Conservation (phyloP, 2,329 filamentous ascomycete genomes). For the Pestalotiopsis sp. region DNA sequence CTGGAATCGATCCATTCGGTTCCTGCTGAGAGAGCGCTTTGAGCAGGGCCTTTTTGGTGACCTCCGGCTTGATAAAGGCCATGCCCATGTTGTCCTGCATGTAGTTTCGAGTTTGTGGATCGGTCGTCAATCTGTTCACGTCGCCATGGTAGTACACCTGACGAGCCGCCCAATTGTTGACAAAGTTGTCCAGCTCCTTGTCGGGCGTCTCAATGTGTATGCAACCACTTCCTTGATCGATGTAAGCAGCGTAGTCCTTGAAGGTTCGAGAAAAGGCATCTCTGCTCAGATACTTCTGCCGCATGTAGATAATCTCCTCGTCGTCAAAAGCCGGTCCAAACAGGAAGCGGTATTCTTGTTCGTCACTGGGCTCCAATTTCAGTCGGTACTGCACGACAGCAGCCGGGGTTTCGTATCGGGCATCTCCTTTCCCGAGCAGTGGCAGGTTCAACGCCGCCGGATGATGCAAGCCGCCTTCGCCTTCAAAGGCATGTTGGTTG, state of each 20-base stretch:
- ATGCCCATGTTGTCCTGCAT: slow-evolving; percentile 65
- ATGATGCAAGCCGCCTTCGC: slow-evolving; percentile 56
- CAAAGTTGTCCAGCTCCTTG: slow-evolving; percentile 56
- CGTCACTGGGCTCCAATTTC: slow-evolving; percentile 39
- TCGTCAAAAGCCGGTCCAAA: slow-evolving; percentile 58
- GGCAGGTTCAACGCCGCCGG: slow-evolving; percentile 45
- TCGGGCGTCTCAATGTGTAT: slow-evolving; percentile 57
- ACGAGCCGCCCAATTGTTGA: slow-evolving; percentile 62
- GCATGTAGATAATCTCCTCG: slow-evolving; percentile 48
- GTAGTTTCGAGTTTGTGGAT: slow-evolving; percentile 62
- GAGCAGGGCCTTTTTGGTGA: slow-evolving; percentile 50
- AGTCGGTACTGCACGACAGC: slow-evolving; percentile 56
- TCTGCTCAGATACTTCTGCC: slow-evolving; percentile 50
- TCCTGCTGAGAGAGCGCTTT: slow-evolving; percentile 56
- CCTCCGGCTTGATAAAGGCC: slow-evolving; percentile 55
- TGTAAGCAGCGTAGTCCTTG: slow-evolving; percentile 52
- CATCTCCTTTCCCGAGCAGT: slow-evolving; percentile 47
- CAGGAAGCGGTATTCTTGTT: slow-evolving; percentile 53
- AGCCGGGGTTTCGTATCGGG: slow-evolving; percentile 57
- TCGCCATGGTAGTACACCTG: slow-evolving; percentile 63
- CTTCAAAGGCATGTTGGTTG: slow-evolving; percentile 54
- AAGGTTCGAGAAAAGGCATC: slow-evolving; percentile 48
- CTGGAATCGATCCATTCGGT: slow-evolving; percentile 57
- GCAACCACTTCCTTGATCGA: slow-evolving; percentile 51
- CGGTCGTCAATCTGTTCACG: slow-evolving; percentile 59